Base-by-base conservation (phyloP, 192 early-diverging fungal species). In the Phycomyces blakesleeanus region DNA sequence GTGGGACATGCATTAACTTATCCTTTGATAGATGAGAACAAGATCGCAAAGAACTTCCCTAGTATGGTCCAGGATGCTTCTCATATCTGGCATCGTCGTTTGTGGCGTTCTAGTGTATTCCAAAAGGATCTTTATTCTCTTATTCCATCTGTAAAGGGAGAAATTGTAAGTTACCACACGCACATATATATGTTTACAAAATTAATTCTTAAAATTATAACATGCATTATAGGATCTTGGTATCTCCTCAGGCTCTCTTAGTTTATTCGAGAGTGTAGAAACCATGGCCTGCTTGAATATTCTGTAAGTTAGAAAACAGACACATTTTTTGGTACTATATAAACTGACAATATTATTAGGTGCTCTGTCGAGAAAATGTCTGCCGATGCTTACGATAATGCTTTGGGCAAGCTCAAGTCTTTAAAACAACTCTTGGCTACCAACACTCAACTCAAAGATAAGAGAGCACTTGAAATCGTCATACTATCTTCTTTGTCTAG, bases 11-110 rank as follows among this genome's bases (percentile, higher is more conserved):
- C 38, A 59, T 34, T 58, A n/a, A n/a, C 63, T 12, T 57, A 55
- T 8, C 12, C 20, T 60, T 71, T 66, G 51, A 41, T 59, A 74
- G 50, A 66, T 20, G 57, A 54, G 37, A 67, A 75, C 6, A 76
- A 76, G 51, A 72, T 67, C 0, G 51, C 59, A 14, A 57, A 60
- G 0, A 58, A 73, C 1, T 62, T 72, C 10, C 75, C 75, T 59
- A 73, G 78, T 18, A 62, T 84, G 57, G 47, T 84, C 22, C 82
- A 81, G 66, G 82, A 84, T 57, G 66, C 81, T 9, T 40, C 76
- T 44, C 73, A 74, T 50, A 74, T 72, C 38, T 84, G 80, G 76
- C 78, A 84, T 9, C 70, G 69, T 21, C 71, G 78, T 56, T 59
- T 81, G n/a, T 84, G 82, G 82, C 57, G 67, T n/a, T 75, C 72